Percentiles rank a stretch among this genome's conserved stretches.
Evolutionary conservation across 768 basidiomycete genomes (phyloP).

Genomic region (Plicaturopsis crispa): DNA sequence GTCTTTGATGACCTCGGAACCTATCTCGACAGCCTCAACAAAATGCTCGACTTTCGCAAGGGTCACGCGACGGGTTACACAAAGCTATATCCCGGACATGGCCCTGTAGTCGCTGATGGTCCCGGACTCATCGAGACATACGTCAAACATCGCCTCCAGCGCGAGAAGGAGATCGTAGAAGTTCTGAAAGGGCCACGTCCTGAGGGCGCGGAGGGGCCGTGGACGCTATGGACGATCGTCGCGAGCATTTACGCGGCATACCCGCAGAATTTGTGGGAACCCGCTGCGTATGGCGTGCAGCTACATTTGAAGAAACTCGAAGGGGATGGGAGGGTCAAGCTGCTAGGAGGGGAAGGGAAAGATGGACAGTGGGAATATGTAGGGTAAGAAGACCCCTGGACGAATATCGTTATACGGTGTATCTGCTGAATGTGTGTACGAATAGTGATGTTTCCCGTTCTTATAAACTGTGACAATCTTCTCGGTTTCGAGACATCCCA

Average conservation of each 20-base stretch:
- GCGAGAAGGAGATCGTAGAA: slow-evolving; percentile 72
- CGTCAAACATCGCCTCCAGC: slow-evolving; percentile 70
- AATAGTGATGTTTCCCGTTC: neutral
- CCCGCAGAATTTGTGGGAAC: slow-evolving; percentile 61
- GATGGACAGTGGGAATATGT: slow-evolving; percentile 39
- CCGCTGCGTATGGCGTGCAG: slow-evolving; percentile 62
- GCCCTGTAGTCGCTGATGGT: slow-evolving; percentile 66
- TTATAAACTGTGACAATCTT: neutral
- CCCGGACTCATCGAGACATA: slow-evolving; percentile 57
- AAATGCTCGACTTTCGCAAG: slow-evolving; percentile 34
- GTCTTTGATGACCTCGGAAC: slow-evolving; percentile 78
- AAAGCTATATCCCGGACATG: slow-evolving; percentile 83
- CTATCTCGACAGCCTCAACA: slow-evolving; percentile 60
- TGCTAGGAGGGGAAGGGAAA: slow-evolving; percentile 42
- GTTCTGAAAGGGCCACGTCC: slow-evolving; percentile 33
- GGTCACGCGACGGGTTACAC: slow-evolving; percentile 32
- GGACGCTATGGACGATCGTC: slow-evolving; percentile 65
- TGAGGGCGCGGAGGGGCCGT: slow-evolving; percentile 16
- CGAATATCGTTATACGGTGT: neutral
- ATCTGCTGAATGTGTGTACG: neutral
- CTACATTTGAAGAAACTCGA: slow-evolving; percentile 72
- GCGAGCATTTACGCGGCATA: slow-evolving; percentile 62
- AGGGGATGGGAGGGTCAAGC: slow-evolving; percentile 49
- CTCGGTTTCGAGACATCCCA: too few species aligned
- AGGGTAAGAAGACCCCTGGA: neutral